A percentile compares a stretch with the other conserved stretches of the same genome.
Evolutionary conservation across 1,139 yeast genomes (phyloP).

Genomic region (Hansenula sp.): DNA sequence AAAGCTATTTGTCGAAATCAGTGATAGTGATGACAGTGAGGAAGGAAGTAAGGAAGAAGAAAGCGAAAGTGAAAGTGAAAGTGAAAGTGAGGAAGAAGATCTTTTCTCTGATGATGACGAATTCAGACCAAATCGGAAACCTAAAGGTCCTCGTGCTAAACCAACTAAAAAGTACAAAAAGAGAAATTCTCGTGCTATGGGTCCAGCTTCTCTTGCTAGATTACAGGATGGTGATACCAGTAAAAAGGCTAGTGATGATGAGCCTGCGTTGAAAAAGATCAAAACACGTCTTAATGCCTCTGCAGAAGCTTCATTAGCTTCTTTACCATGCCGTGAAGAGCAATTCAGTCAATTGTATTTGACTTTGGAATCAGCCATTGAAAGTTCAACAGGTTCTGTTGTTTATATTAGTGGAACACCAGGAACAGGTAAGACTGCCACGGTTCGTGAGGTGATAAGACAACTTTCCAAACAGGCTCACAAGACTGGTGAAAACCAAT

Average conservation of each 20-base stretch:
- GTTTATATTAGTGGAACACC: conserved; percentile 95
- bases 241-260: neutral
- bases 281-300: neutral
- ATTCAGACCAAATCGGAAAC: conserved; percentile 8
- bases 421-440: conserved; percentile 96
- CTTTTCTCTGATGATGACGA: conserved; percentile 17
- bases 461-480: conserved; percentile 48
- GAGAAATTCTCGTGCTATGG: conserved; percentile 5
- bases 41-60: conserved; percentile 4
- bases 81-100: conserved; percentile 3
- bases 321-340: conserved; percentile 81
- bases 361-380: conserved; percentile 72
- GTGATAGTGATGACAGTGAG: neutral
- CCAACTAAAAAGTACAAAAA: neutral
- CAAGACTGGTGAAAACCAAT: conserved; percentile 47
- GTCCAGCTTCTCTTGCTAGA: conserved; percentile 12
- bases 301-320: conserved; percentile 2
- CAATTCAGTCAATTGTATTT: conserved; percentile 75
- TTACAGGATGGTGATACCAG: neutral
- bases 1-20: conserved; percentile 1
- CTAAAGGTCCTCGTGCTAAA: conserved; percentile 1
- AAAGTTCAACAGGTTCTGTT: conserved; percentile 73
- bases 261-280: neutral
- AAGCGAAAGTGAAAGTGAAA: neutral
- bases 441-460: conserved; percentile 78